Evolutionary conservation across 129 eudicot species (phyloP), one percentile per base, ranked within the genome.

Genomic region (Logfia minima): DNA sequence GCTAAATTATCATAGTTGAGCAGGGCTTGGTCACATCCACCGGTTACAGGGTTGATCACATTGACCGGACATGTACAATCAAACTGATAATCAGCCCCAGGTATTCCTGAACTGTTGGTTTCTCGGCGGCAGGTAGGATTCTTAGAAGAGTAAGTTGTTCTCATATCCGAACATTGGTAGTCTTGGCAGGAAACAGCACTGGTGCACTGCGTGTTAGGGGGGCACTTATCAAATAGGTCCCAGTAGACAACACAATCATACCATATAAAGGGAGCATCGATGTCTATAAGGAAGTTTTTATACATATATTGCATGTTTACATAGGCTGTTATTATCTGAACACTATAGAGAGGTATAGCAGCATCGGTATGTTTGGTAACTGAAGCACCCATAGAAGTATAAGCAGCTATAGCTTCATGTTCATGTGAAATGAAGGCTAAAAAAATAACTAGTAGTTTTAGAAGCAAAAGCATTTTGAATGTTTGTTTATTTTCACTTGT

Each of bases 201-300:
- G n/a, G 31, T 8, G 83, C 72, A 79, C 17, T 45, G 63, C 13
- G 64, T 35, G 73, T 79, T 65, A 39, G 22, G 1, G 0, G 81
- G 81, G 60, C 81, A 77, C 68, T 68, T 41, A 52, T 56, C 4
- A 63, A 51, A 67, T 22, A 37, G 22, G 68, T 68, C 24, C 60
- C 28, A 55, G 19, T 53, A 75, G 34, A 74, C 51, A 19, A 82
- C 9, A 24, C 26, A 24, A 24, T 24, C 26, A 24, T 24, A 1
- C 26, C 26, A 24, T 24, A 24, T 24, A 24, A 72, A 53, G 75
- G 86, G 85, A 37, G 88, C 80, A 39, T 70, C 78, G 53, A 87
- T 76, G 71, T 87, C 91, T 32, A 87, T 82, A 39, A 87, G 86
- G 24, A 63, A 77, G 70, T 76, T 77, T 63, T 75, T 75, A 16